These are phyloP conservation scores for Coniella vitis DNA, from an alignment of 2,329 filamentous ascomycete species.

Conservation along the genomic window DNA sequence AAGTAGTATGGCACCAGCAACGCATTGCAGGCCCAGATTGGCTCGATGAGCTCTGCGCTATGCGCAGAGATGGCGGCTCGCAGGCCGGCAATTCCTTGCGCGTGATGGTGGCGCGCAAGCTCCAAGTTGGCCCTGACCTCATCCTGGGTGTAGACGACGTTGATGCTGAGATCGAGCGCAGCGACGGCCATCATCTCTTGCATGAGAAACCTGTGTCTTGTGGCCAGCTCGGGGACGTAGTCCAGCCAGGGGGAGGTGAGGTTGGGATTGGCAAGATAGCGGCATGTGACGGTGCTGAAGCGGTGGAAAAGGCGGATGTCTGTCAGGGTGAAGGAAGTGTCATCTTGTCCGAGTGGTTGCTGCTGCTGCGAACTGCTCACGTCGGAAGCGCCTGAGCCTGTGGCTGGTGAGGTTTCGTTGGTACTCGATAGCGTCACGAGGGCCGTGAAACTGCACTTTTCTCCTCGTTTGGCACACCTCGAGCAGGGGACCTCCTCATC, in stretches of 20 bases:
- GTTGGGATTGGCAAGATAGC: conserved; percentile 17
- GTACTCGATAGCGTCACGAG: neutral
- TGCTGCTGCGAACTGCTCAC: too few species aligned
- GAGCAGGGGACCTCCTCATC: conserved; percentile 22
- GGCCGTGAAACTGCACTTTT: conserved; percentile 19
- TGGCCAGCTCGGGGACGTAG: conserved; percentile 18
- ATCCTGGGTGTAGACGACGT: conserved; percentile 10
- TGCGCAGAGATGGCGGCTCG: conserved; percentile 16
- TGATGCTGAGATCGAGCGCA: conserved; percentile 18
- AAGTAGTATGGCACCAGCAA: conserved; percentile 22
- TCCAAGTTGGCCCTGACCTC: conserved; percentile 10
- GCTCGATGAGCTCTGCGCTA: conserved; percentile 14
- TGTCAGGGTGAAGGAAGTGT: conserved; percentile 13
- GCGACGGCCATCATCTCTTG: conserved; percentile 21
- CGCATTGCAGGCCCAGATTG: conserved; percentile 22
- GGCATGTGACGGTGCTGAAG: conserved; percentile 17
- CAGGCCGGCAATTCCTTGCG: conserved; percentile 18
- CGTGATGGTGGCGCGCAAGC: conserved; percentile 20
- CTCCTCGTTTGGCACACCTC: conserved; percentile 19
- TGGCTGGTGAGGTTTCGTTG: neutral
- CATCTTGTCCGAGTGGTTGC: neutral
- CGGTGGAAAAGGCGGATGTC: conserved; percentile 22
- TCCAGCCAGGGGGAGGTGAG: conserved; percentile 18
- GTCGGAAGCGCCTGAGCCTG: neutral
- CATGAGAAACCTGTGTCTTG: conserved; percentile 19